Base-by-base conservation (phyloP, 257 asterid species). In the Plantago major region DNA sequence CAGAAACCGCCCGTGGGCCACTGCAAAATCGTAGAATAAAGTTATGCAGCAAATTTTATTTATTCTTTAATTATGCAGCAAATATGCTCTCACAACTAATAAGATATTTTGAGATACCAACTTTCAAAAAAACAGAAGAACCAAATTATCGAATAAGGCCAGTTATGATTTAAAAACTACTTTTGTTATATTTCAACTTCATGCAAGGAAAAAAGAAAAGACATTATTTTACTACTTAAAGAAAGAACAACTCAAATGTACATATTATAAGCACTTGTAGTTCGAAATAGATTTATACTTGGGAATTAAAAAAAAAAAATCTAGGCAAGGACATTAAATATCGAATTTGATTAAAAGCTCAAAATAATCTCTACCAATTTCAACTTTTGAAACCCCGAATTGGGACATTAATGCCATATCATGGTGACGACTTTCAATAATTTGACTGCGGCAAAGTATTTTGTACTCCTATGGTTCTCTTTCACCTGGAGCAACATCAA, bases 1-100 rank as follows among this genome's bases (percentile, higher is more conserved):
- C 93, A 22, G 96, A 86, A 55, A 89, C 82, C 46, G 96, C 99
- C 61, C 97, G 80, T 51, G 97, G 99, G 66, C 97, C 97, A 79
- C 99, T 92, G 64, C 78, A 78, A 62, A 49, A 70, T 68, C 53
- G 64, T 28, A 58, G 10, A 43, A 13, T 16, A 42, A 14, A 58
- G 4, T 17, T 12, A 58, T 1, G 30, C 12, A 0, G 11, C 54
- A 14, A 46, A 46, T 6, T 22, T 22, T 22, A 22, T 22, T 22
- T 22, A 22, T 22, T 22, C 26, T 22, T n/a, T 22, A 22, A 22
- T 22, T 22, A 2, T 22, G 26, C 26, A 22, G 11, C 54, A 14
- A 46, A 46, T 6, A 10, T 44, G 12, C 8, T 33, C 40, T 33
- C 6, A 33, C 40, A 3, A 33, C 40, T 33, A 33, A 33, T 33